These are phyloP conservation scores for Alternaria sp. DNA, from an alignment of 2,329 filamentous ascomycete genomes.

Conservation along the genomic window DNA sequence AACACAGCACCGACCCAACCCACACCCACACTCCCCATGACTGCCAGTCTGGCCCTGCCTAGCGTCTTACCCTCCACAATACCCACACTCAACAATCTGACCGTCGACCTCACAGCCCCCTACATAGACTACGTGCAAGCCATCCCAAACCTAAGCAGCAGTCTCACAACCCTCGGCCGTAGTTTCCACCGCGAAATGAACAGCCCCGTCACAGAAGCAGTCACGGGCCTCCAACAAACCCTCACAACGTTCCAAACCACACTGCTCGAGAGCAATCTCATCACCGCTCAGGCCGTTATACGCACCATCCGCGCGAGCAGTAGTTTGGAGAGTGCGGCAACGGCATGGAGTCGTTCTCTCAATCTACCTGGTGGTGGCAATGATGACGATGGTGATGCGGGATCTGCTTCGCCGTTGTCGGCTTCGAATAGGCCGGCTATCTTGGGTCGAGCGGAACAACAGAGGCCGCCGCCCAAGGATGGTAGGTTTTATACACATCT, in stretches of 20 bases:
- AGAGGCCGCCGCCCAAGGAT: constrained; percentile 18
- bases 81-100: constrained; percentile 26
- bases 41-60: constrained; percentile 24
- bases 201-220: constrained; percentile 43
- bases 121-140: constrained; percentile 45
- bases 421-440: not conserved
- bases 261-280: constrained; percentile 38
- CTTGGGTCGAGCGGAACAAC: constrained; percentile 1
- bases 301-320: constrained; percentile 49
- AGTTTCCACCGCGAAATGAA: constrained; percentile 52
- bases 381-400: not conserved
- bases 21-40: constrained; percentile 31
- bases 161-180: constrained; percentile 43
- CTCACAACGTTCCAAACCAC: constrained; percentile 43
- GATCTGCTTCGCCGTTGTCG: not conserved
- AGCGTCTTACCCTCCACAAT: constrained; percentile 23
- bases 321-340: constrained; percentile 42
- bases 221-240: constrained; percentile 41
- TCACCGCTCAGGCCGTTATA: constrained; percentile 39
- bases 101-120: constrained; percentile 31
- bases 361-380: constrained; percentile 40
- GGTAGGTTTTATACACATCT: constrained; percentile 38
- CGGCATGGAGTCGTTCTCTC: constrained; percentile 44
- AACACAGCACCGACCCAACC: constrained; percentile 12
- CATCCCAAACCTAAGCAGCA: constrained; percentile 40